Percentiles rank a stretch among this genome's conserved stretches.
phyloP scores from a whole-genome alignment of 495 filamentous ascomycete genomes.

The Penicillium alfredii region DNA sequence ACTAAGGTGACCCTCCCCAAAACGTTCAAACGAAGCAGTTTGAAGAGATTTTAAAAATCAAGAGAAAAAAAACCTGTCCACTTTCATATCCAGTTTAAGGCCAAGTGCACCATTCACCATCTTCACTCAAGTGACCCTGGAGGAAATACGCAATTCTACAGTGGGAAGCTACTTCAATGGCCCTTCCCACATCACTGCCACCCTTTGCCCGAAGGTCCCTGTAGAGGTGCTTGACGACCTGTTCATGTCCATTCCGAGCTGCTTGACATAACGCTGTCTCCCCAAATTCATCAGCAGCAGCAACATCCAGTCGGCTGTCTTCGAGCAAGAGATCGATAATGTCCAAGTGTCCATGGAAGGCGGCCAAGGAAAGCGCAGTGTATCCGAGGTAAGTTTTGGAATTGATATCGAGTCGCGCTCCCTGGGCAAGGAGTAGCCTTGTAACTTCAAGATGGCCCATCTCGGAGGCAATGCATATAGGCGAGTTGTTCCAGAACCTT shows the following conservation, averaged over 20 bases:
- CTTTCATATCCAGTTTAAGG: constrained; percentile 3
- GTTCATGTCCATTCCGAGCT: no score
- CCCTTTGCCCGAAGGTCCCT: constrained; percentile 5
- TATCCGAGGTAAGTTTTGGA: constrained; percentile 3
- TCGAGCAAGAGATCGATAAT: constrained; percentile 6
- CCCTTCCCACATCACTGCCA: constrained; percentile 3
- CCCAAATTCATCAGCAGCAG: constrained; percentile 3
- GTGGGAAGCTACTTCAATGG: constrained; percentile 4
- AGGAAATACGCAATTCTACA: constrained; percentile 1
- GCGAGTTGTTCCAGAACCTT: constrained; percentile 1
- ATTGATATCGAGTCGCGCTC: constrained; percentile 3
- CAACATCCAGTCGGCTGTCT: constrained; percentile 3
- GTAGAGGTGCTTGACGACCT: constrained; percentile 8
- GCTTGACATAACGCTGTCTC: constrained; percentile 9
- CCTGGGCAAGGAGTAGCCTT: constrained; percentile 4
- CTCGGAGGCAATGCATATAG: constrained; percentile 5
- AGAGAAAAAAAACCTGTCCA: no score
- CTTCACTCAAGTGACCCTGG: constrained; percentile 1
- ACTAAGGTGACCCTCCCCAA: no score
- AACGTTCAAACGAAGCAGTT: no score
- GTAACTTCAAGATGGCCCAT: constrained; percentile 5
- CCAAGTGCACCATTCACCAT: constrained; percentile 1
- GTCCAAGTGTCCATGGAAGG: constrained; percentile 2
- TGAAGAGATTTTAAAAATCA: no score
- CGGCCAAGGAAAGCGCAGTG: constrained; percentile 7